Conservation (phyloP, 768 basidiomycete genomes). For the Pleurotus tuber-regium region DNA sequence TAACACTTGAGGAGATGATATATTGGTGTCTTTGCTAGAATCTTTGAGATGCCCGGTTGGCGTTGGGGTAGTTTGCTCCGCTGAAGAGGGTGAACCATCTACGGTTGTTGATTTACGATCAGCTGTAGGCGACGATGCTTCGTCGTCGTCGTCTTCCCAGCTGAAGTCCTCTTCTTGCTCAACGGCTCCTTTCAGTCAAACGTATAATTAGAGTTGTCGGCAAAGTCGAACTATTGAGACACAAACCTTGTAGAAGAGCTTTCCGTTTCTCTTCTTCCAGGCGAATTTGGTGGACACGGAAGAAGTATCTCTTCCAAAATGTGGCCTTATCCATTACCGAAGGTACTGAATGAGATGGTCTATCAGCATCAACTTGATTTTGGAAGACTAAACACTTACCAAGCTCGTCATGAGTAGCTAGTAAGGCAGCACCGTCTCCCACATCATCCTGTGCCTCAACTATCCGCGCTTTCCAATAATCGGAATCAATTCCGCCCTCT, state of each 20-base stretch:
- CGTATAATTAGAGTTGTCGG: neutral
- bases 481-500: conserved; percentile 56
- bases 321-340: conserved; percentile 54
- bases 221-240: neutral
- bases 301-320: conserved; percentile 92
- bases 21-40: conserved; percentile 10
- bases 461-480: conserved; percentile 54
- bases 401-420: conserved; percentile 49
- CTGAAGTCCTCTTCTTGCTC: conserved; percentile 86
- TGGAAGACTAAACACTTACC: too few relatives aligned
- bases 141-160: conserved; percentile 96
- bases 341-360: conserved; percentile 75
- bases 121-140: conserved; percentile 26
- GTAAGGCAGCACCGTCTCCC: conserved; percentile 50
- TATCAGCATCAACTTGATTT: too few relatives aligned
- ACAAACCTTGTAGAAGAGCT: conserved; percentile 67
- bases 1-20: conserved; percentile 30
- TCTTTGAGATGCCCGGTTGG: conserved; percentile 5
- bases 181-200: conserved; percentile 42
- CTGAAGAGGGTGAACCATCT: conserved; percentile 10
- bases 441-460: conserved; percentile 47
- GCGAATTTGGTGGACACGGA: conserved; percentile 79
- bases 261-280: conserved; percentile 78
- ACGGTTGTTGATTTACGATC: conserved; percentile 2
- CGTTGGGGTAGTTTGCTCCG: conserved; percentile 10